phyloP scores from a whole-genome alignment of 2,329 filamentous ascomycete genomes.

The Boeremia lycopersici region DNA sequence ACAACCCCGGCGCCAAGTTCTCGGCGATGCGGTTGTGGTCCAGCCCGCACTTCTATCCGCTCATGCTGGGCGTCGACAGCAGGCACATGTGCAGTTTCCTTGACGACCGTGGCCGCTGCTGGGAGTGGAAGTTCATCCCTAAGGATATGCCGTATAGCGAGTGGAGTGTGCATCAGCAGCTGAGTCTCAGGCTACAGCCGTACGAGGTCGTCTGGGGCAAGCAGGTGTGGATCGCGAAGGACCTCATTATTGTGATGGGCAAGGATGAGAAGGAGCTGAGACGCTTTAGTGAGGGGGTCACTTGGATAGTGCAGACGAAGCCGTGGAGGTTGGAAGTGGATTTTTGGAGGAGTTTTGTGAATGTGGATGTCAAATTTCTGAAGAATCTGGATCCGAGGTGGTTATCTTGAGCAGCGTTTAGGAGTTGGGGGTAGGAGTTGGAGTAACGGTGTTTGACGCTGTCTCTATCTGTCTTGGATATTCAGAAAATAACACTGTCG shows the following conservation, averaged over 20 bases:
- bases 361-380: constrained; percentile 54
- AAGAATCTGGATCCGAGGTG: constrained; percentile 50
- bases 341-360: constrained; percentile 59
- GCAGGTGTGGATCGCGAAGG: constrained; percentile 50
- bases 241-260: constrained; percentile 57
- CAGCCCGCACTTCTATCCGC: constrained; percentile 57
- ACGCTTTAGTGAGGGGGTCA: constrained; percentile 48
- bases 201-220: constrained; percentile 40
- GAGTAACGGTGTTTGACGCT: not conserved
- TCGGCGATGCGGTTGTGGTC: constrained; percentile 55
- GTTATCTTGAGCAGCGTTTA: constrained; percentile 33
- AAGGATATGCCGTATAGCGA: constrained; percentile 55
- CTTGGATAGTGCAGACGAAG: constrained; percentile 55
- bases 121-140: constrained; percentile 57
- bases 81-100: constrained; percentile 48
- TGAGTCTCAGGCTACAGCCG: constrained; percentile 40
- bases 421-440: not conserved
- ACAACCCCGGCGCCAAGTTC: constrained; percentile 45
- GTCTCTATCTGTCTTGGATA: not conserved
- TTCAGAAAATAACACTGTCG: not conserved
- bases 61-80: constrained; percentile 52
- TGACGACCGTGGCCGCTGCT: constrained; percentile 52
- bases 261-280: constrained; percentile 50
- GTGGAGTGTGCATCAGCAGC: constrained; percentile 52
- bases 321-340: constrained; percentile 59